Evolutionary conservation across 129 eudicot genomes (phyloP).

Genomic region (Helianthus tuberosus): DNA sequence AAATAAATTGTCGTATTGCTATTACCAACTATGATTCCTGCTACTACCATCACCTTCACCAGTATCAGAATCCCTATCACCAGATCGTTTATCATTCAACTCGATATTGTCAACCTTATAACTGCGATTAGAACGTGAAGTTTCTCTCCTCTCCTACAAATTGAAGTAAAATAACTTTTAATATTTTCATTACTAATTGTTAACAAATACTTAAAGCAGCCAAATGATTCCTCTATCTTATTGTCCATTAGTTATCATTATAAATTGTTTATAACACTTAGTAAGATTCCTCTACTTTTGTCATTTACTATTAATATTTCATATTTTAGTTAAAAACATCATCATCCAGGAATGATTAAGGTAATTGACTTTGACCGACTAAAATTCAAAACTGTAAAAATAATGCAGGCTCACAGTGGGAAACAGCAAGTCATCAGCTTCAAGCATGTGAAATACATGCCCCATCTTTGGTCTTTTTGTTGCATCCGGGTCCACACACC

Average conservation of each 20-base stretch:
- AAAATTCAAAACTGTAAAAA: background rate
- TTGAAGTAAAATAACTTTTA: background rate
- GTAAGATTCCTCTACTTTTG: constrained; percentile 16
- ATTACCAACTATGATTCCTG: constrained; percentile 47
- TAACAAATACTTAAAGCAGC: background rate
- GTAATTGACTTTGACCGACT: background rate
- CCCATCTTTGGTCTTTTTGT: constrained; percentile 98
- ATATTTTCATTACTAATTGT: background rate
- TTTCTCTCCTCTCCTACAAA: constrained; percentile 74
- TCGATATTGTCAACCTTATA: constrained; percentile 39
- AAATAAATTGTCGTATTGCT: constrained; percentile 10
- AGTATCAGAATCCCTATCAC: constrained; percentile 56
- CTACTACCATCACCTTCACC: constrained; percentile 64
- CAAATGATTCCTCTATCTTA: constrained; percentile 5
- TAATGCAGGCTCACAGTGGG: constrained; percentile 81
- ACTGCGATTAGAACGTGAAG: constrained; percentile 52
- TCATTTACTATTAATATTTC: background rate
- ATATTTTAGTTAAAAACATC: background rate
- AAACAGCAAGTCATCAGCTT: constrained; percentile 81
- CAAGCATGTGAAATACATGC: constrained; percentile 96
- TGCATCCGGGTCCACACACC: constrained; percentile 96
- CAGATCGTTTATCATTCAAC: constrained; percentile 38
- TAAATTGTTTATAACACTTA: background rate
- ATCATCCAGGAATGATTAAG: constrained; percentile 5
- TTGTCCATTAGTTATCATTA: constrained; percentile 18